Evolutionary conservation across 768 basidiomycete genomes (phyloP), one percentile per base, ranked within the genome.

Genomic region (Mycena latifolia): DNA sequence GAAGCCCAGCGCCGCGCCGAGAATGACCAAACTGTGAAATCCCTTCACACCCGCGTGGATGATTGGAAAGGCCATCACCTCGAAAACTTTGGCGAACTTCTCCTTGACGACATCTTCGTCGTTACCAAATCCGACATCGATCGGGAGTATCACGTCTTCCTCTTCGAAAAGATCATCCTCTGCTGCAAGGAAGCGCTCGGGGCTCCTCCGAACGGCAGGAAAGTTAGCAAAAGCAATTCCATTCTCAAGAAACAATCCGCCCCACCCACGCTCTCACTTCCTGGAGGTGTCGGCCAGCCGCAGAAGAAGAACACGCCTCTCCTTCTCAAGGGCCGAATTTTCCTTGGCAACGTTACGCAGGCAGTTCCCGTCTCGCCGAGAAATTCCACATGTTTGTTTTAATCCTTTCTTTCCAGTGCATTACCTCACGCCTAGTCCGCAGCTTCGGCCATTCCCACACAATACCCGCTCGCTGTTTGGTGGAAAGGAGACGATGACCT

Each of bases 1-100:
- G 98, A 99, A 78, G 92, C 94, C 27, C 90, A 96, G 77, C 88
- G 98, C 53, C 89, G 93, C 53, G 90, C 93, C 54, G 94, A 98
- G 81, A 99, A 99, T 72, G 83, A 90, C 46, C 91, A 91, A 72
- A 98, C 95, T 6, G 95, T 98, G 61, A 89, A 92, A 77, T 93
- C 91, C 71, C 87, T 99, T 10, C 85, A 90, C 67, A 82, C 83
- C 29, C 90, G 98, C 48, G 95, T 99, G 51, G 95, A 96, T 69
- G 98, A 99, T 77, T 99, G 98, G 98, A 99, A 99, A 77, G 97
- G 97, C 14, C 98, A 99, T 77, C 94, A 97, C 71, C 85, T 98
- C 41, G 89, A 89, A 71, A 93, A 95, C 77, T 99, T 99, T 69
- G 98, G 98, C 65, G 89, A 94, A 71, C 91, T 99, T 58, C 85